Evolutionary conservation across 306 rosid species (phyloP).

Genomic region (Cucurbita argyrosperma): DNA sequence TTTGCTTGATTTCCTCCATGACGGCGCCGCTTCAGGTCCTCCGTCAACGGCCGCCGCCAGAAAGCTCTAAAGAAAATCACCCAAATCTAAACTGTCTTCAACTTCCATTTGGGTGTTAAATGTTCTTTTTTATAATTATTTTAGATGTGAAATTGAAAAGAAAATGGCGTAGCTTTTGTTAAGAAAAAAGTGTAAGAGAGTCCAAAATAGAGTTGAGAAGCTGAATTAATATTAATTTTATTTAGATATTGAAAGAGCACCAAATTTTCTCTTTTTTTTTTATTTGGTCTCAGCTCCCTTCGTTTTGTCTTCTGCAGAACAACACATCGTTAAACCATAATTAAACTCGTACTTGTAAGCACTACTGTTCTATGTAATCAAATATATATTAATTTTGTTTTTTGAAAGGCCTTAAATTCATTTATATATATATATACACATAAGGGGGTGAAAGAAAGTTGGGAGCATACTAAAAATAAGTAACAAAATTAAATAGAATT

Average conservation of each 20-base stretch:
- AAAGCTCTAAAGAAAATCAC: constrained; percentile 26
- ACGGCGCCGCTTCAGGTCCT: constrained; percentile 9
- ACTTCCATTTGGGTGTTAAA: neutral
- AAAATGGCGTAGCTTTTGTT: neutral
- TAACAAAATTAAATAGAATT: too few relatives aligned
- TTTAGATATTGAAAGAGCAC: neutral
- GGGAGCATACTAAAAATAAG: too few relatives aligned
- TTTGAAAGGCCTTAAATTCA: too few relatives aligned
- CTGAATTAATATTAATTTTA: constrained; percentile 1
- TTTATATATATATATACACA: too few relatives aligned
- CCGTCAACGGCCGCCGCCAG: constrained; percentile 10
- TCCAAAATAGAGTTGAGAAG: neutral
- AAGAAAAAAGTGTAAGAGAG: neutral
- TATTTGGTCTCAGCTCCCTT: too few relatives aligned
- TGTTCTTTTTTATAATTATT: neutral
- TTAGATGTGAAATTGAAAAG: constrained; percentile 1
- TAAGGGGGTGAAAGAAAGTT: too few relatives aligned
- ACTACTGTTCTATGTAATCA: too few relatives aligned
- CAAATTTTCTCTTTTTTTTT: neutral
- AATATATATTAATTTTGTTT: too few relatives aligned
- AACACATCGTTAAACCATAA: neutral
- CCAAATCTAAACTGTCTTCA: neutral
- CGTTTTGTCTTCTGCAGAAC: neutral
- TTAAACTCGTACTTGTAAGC: neutral
- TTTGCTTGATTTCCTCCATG: constrained; percentile 66